Evolutionary conservation across 768 basidiomycete genomes (phyloP).

Genomic region (Rickenella mellea): DNA sequence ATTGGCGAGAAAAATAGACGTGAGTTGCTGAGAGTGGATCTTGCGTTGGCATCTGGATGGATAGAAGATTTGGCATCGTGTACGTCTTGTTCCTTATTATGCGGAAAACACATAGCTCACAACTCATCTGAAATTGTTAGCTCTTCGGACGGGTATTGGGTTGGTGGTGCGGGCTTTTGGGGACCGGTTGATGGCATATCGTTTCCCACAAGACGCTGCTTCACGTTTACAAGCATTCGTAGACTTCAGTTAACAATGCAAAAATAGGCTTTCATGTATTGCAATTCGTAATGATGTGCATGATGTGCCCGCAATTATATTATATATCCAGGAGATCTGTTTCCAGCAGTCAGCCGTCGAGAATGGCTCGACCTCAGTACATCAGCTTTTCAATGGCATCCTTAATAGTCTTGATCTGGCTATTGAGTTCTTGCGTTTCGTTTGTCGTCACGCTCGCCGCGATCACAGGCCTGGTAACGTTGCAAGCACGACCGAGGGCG

Average conservation of each 20-base stretch:
- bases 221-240: slow-evolving; percentile 62
- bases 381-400: slow-evolving; percentile 65
- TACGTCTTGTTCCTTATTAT: slow-evolving; percentile 23
- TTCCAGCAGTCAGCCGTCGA: no score
- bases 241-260: slow-evolving; percentile 56
- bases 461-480: slow-evolving; percentile 91
- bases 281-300: no score
- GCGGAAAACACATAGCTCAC: not conserved
- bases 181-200: slow-evolving; percentile 65
- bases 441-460: slow-evolving; percentile 95
- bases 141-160: slow-evolving; percentile 28
- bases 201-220: slow-evolving; percentile 62
- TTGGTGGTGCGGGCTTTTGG: slow-evolving; percentile 67
- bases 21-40: slow-evolving; percentile 31
- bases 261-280: no score
- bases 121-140: not conserved
- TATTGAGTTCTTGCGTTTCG: slow-evolving; percentile 82
- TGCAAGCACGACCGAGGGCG: slow-evolving; percentile 91
- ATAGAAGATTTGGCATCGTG: slow-evolving; percentile 49
- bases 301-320: no score
- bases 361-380: no score
- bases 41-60: slow-evolving; percentile 44
- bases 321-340: no score
- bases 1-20: not conserved
- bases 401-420: slow-evolving; percentile 86